phyloP scores from a whole-genome alignment of 257 asterid species.

The Salvia splendens region DNA sequence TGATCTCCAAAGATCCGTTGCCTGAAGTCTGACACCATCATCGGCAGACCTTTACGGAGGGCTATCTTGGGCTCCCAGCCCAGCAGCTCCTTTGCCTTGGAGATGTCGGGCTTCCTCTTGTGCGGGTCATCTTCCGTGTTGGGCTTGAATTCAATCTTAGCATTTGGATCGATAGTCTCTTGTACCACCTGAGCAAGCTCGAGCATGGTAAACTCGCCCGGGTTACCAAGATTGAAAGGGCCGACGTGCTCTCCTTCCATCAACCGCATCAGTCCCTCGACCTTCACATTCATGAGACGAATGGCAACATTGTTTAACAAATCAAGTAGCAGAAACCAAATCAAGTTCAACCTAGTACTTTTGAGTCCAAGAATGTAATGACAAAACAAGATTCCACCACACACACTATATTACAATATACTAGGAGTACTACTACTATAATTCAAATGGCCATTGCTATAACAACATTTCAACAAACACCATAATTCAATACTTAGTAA shows the following conservation, averaged over 20 bases:
- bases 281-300: slow-evolving; percentile 42
- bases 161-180: slow-evolving; percentile 90
- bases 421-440: background rate
- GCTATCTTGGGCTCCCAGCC: slow-evolving; percentile 97
- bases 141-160: slow-evolving; percentile 77
- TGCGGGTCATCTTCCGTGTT: slow-evolving; percentile 98
- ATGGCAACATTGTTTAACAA: background rate
- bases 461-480: background rate
- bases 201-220: slow-evolving; percentile 97
- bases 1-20: slow-evolving; percentile 88
- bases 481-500: background rate
- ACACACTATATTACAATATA: background rate
- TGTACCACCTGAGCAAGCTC: slow-evolving; percentile 98
- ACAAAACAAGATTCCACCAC: slow-evolving; percentile 3
- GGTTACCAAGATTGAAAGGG: slow-evolving; percentile 96
- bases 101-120: slow-evolving; percentile 92
- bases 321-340: slow-evolving; percentile 6
- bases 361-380: slow-evolving; percentile 17
- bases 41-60: slow-evolving; percentile 78
- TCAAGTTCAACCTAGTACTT: background rate
- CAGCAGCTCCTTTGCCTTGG: slow-evolving; percentile 78
- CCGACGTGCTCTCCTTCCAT: slow-evolving; percentile 99
- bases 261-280: slow-evolving; percentile 90
- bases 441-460: background rate
- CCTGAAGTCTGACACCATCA: slow-evolving; percentile 96